phyloP scores from a whole-genome alignment of 2,329 filamentous ascomycete species.

The Pseudogymnoascus sp. region DNA sequence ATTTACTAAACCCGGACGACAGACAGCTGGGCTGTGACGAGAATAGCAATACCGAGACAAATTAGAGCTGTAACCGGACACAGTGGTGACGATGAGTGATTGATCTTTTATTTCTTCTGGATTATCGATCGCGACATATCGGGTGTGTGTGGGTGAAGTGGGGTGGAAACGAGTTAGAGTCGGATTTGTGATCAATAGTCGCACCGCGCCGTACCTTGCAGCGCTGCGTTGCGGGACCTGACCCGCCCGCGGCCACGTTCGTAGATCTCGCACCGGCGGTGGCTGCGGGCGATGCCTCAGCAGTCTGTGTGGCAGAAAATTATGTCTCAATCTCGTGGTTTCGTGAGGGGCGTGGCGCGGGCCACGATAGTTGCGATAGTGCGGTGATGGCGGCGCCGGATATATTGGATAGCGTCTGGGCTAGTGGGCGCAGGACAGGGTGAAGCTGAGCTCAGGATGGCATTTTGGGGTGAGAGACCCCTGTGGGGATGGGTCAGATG shows the following conservation, averaged over 20 bases:
- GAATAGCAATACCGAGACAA: not conserved
- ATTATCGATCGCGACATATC: slow-evolving; percentile 5
- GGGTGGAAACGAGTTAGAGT: not conserved
- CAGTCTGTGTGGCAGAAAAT: not conserved
- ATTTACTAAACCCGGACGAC: slow-evolving; percentile 5
- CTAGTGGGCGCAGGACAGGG: not conserved
- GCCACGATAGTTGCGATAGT: slow-evolving; percentile 4
- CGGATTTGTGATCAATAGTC: slow-evolving; percentile 8
- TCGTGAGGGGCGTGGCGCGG: slow-evolving; percentile 1
- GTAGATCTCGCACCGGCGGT: not conserved
- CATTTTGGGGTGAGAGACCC: slow-evolving; percentile 6
- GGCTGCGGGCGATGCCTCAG: not conserved
- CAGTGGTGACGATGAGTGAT: not conserved
- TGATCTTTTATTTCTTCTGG: not conserved
- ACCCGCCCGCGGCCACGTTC: slow-evolving; percentile 7
- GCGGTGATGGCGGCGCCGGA: not conserved
- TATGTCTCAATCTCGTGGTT: not conserved
- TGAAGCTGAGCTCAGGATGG: slow-evolving; percentile 6
- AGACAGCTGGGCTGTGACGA: not conserved
- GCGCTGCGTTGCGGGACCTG: not conserved
- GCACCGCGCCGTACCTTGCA: slow-evolving; percentile 7
- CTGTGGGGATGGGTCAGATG: slow-evolving; percentile 2
- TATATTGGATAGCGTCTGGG: slow-evolving; percentile 1
- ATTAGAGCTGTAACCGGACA: not conserved
- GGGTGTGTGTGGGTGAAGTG: not conserved